These are phyloP conservation scores for Zygnema cylindricum DNA, from an alignment of 139 green algal genomes.

Conservation along the genomic window DNA sequence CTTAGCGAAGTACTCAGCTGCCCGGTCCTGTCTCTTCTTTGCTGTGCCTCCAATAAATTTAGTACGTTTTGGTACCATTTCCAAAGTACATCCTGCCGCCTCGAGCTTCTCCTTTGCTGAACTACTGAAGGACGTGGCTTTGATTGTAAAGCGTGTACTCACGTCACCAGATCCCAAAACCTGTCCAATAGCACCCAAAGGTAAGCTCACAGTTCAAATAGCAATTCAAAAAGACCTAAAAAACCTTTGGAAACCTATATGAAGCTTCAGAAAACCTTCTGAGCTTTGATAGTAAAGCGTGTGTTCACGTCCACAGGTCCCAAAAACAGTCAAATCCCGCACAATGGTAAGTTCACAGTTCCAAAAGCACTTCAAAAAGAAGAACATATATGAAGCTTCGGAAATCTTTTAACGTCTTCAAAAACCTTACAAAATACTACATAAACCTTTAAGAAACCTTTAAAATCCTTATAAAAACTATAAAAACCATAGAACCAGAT, in stretches of 20 bases:
- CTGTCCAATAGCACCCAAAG: background rate
- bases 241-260: background rate
- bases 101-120: slow-evolving; percentile 86
- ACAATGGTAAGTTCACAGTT: background rate
- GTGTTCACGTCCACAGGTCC: slow-evolving; percentile 87
- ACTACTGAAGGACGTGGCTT: slow-evolving; percentile 83
- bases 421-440: background rate
- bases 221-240: background rate
- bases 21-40: slow-evolving; percentile 18
- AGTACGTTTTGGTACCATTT: slow-evolving; percentile 7
- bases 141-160: slow-evolving; percentile 85
- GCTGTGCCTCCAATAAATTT: slow-evolving; percentile 23
- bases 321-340: slow-evolving; percentile 30
- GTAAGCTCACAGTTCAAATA: background rate
- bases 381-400: background rate
- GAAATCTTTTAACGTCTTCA: background rate
- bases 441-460: slow-evolving; percentile 26
- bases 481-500: slow-evolving; percentile 16
- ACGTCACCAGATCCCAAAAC: slow-evolving; percentile 81
- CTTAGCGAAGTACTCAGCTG: slow-evolving; percentile 19
- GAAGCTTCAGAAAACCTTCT: background rate
- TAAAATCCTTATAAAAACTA: slow-evolving; percentile 22
- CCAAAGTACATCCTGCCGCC: slow-evolving; percentile 77
- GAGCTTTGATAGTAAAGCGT: slow-evolving; percentile 74
- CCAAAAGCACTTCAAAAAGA: background rate